A percentile compares a stretch with the other conserved stretches of the same genome.
phyloP scores from a whole-genome alignment of 2,329 filamentous ascomycete genomes.

The Ambrosiella cleistominuta region DNA sequence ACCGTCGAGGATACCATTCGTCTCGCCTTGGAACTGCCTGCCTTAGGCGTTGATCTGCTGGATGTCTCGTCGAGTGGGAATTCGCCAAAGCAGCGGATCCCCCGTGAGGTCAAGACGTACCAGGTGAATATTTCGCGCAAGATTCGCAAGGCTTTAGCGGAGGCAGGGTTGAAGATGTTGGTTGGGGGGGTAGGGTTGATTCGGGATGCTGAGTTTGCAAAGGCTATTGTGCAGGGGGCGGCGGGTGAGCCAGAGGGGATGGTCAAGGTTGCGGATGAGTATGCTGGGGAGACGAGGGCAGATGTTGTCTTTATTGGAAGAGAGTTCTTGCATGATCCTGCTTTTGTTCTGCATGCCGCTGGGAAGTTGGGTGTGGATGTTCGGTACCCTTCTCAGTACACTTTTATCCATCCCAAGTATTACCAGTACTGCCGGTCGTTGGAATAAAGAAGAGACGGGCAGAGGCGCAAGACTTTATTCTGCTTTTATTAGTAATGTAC shows the following conservation, averaged over 20 bases:
- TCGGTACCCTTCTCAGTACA: constrained; percentile 53
- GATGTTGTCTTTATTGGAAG: constrained; percentile 61
- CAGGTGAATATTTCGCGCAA: constrained; percentile 56
- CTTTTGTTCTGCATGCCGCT: constrained; percentile 57
- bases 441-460: neutral
- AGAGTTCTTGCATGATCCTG: constrained; percentile 67
- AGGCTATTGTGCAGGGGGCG: constrained; percentile 33
- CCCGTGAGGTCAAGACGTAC: constrained; percentile 45
- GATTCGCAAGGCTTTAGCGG: constrained; percentile 47
- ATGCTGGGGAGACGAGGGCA: constrained; percentile 27
- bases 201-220: constrained; percentile 49
- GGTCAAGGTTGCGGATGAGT: constrained; percentile 25
- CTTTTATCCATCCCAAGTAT: constrained; percentile 20
- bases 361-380: constrained; percentile 54
- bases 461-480: no score
- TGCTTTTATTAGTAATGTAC: neutral
- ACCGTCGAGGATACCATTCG: constrained; percentile 38
- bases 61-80: constrained; percentile 69
- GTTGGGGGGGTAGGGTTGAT: constrained; percentile 65
- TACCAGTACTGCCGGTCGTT: neutral
- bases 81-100: constrained; percentile 41
- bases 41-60: constrained; percentile 60
- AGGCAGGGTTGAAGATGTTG: constrained; percentile 33
- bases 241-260: constrained; percentile 16
- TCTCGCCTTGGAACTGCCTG: constrained; percentile 49